A percentile compares a stretch with the other conserved stretches of the same genome.
Evolutionary conservation across 441 rosid genomes (phyloP).

Genomic region (Sinapis alba): DNA sequence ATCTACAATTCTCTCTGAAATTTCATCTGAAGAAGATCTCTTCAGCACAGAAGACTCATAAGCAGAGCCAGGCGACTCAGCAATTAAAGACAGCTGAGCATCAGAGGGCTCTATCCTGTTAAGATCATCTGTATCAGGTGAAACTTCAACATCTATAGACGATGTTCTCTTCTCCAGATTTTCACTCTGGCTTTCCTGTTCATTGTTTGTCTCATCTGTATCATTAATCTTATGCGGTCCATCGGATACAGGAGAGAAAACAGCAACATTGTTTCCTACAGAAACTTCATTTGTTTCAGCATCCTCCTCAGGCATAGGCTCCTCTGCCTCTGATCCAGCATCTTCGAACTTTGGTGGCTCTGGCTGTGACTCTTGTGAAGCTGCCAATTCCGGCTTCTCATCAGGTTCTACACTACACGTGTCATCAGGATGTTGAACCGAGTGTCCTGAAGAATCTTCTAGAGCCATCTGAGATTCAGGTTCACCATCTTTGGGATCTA

Average conservation of each 20-base stretch:
- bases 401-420: conserved; percentile 43
- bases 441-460: conserved; percentile 16
- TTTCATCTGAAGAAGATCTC: conserved; percentile 49
- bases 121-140: conserved; percentile 41
- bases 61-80: conserved; percentile 44
- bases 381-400: conserved; percentile 39
- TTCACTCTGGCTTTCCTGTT: conserved; percentile 43
- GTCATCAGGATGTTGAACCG: conserved; percentile 47
- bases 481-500: conserved; percentile 49
- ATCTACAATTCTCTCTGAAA: conserved; percentile 48
- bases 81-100: conserved; percentile 35
- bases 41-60: conserved; percentile 44
- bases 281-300: conserved; percentile 42
- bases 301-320: conserved; percentile 46
- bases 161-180: conserved; percentile 46
- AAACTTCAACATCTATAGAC: conserved; percentile 45
- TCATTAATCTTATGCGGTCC: conserved; percentile 44
- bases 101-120: conserved; percentile 45
- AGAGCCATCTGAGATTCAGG: conserved; percentile 42
- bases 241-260: conserved; percentile 34
- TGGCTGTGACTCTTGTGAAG: conserved; percentile 46
- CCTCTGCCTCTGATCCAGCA: conserved; percentile 46
- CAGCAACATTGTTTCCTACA: conserved; percentile 44
- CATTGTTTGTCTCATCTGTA: conserved; percentile 44
- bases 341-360: conserved; percentile 47